Percentiles rank a stretch among this genome's conserved stretches.
Conservation (phyloP, 345 rosid genomes). For the Mangifera indica region DNA sequence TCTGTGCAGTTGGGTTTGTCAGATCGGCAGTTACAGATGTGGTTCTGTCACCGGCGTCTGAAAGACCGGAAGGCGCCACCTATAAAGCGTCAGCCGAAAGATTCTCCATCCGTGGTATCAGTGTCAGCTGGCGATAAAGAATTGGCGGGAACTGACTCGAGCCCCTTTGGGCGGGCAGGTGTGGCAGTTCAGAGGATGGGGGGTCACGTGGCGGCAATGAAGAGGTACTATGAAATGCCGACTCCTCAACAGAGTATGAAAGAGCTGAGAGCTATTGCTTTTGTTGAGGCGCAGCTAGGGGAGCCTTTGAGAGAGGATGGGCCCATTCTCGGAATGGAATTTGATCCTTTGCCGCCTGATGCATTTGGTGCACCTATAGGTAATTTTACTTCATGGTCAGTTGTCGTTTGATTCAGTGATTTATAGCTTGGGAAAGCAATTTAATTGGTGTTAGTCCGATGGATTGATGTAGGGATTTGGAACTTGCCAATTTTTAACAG, state of each 20-base stretch:
- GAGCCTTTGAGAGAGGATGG: constrained; percentile 83
- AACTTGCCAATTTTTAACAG: background rate
- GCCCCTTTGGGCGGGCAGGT: constrained; percentile 29
- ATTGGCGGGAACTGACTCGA: constrained; percentile 24
- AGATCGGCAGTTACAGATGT: constrained; percentile 93
- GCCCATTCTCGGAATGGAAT: constrained; percentile 89
- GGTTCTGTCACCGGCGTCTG: constrained; percentile 92
- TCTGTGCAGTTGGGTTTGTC: constrained; percentile 74
- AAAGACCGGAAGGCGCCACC: constrained; percentile 72
- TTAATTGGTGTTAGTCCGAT: background rate
- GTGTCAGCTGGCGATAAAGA: constrained; percentile 25
- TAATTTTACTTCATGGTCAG: constrained; percentile 17
- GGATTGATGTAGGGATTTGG: background rate
- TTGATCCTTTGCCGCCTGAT: constrained; percentile 94
- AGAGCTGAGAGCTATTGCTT: constrained; percentile 63
- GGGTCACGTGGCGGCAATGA: constrained; percentile 45
- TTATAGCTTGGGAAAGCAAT: background rate
- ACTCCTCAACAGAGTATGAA: constrained; percentile 32
- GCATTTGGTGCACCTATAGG: constrained; percentile 94
- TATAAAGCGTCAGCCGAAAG: constrained; percentile 52
- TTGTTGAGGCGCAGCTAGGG: constrained; percentile 77
- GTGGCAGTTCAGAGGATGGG: constrained; percentile 46
- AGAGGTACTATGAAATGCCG: constrained; percentile 45
- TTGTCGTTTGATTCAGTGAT: background rate
- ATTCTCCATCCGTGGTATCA: constrained; percentile 28